Conservation (phyloP, 768 basidiomycete genomes). For the Leccinum obscurum region DNA sequence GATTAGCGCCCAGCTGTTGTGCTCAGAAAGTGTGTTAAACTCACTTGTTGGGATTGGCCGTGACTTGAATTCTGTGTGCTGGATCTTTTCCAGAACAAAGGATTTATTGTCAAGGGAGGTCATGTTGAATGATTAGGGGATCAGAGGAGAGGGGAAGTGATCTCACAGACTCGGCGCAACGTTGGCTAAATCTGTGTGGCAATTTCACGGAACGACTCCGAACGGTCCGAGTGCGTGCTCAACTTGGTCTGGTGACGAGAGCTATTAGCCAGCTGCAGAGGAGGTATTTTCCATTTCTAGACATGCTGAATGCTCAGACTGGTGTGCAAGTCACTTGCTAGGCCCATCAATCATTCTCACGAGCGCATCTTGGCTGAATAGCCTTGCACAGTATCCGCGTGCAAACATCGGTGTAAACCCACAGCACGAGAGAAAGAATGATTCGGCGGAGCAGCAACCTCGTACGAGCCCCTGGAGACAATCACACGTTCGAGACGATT, state of each 20-base stretch:
- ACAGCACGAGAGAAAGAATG: background rate
- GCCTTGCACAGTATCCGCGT: background rate
- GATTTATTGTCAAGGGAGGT: conserved; percentile 63
- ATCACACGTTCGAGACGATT: background rate
- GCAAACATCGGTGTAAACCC: background rate
- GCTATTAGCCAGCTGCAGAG: background rate
- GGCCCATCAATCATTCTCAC: background rate
- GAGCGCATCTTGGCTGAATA: background rate
- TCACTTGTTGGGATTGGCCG: conserved; percentile 73
- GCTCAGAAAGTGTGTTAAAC: conserved; percentile 17
- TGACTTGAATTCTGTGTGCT: conserved; percentile 70
- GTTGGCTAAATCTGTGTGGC: conserved; percentile 1
- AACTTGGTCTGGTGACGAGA: background rate
- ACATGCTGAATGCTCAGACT: background rate
- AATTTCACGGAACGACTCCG: background rate
- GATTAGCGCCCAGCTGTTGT: conserved; percentile 7
- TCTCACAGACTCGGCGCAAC: background rate
- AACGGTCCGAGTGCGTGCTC: conserved; percentile 6
- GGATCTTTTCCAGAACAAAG: conserved; percentile 70
- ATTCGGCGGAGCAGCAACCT: background rate
- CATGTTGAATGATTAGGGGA: conserved; percentile 40
- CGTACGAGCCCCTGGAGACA: background rate
- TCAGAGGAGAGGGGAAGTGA: background rate
- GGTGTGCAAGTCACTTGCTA: background rate
- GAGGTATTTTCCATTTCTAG: background rate